Base-by-base conservation (phyloP, 2,329 filamentous ascomycete species). In the Colletotrichum eleusines region DNA sequence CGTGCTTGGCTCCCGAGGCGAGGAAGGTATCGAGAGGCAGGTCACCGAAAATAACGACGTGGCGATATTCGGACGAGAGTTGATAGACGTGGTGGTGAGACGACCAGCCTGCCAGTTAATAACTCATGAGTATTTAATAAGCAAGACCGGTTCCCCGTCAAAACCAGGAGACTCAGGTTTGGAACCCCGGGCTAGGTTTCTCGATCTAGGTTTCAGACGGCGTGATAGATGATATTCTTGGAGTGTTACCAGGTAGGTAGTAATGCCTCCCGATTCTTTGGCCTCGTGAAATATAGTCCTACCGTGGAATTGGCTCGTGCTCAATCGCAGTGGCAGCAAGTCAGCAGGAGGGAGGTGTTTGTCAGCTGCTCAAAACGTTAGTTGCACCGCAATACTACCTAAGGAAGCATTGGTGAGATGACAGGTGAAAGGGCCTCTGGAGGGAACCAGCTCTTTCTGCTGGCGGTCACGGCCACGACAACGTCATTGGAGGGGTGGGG, bases 401-500 rank as follows among this genome's bases (percentile, higher is more conserved):
- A 33, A 33, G 31, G n/a, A 54, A 28, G n/a, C n/a, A 62, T 14
- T 38, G 33, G n/a, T 57, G 33, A 57, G 53, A 38, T 57, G 33
- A n/a, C 58, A 57, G 50, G 40, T 53, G 35, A 58, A 58, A 71
- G 57, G 44, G 51, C 26, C 20, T 40, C 16, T 2, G 33, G 18
- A 44, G 20, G 48, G 57, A 61, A 61, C 46, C 55, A 60, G 38
- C 65, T 61, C 42, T 35, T 7, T 33, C 31, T 33, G 51, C 58
- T 63, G 65, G 64, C 59, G 65, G 68, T 68, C 68, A 71, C 69
- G 26, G 64, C 53, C 69, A 71, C 64, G 26, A 58, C 40, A 71
- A 71, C 64, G 69, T 71, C 69, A 71, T 71, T 69, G 69, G 64
- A 59, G 44, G 64, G 35, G 69, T 63, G 69, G 65, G 46, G 23